Base-by-base conservation (phyloP, 2,329 filamentous ascomycete species). In the Phaeomoniella chlamydospora region DNA sequence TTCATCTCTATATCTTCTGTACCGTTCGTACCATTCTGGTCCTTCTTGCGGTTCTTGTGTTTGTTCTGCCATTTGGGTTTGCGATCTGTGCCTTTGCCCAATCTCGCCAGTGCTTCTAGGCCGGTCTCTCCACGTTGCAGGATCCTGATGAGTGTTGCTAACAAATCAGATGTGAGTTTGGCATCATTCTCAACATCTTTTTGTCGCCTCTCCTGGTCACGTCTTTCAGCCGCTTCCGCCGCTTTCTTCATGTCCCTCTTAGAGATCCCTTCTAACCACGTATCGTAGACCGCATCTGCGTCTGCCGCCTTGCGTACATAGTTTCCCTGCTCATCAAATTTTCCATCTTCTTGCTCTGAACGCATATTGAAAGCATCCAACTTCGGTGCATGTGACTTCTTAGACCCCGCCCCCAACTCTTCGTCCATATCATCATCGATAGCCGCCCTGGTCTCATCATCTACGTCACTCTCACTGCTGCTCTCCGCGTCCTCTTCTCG, bases 361-460 rank as follows among this genome's bases (percentile, higher is more conserved):
- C 74, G 77, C 68, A 98, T 82, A 52, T 98, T 96, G 68, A 98
- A 98, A 2, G 88, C 88, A 56, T 96, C 90, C 4, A 98, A 70
- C 54, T 90, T 84, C 2, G 90, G 90, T 2, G 90, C 90, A 56
- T 94, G 85, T 49, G 77, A 82, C 62, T 94, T 96, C 48, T 92
- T 80, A 2, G 82, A 81, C 11, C 90, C 90, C 2, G 84, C 79
- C 2, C 90, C 90, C 4, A 98, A 67, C 55, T 98, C 90, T 37
- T 87, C 80, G 46, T 94, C 90, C 12, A 94, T 53, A 13, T 75
- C 82, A 41, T 81, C 76, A 44, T 83, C 84, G 19, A 83, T 59
- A 33, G 75, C 76, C 17, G 83, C 86, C 33, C 74, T 61, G 41
- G 68, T 65, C 43, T 82, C 72, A 34, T 84, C 77, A n/a, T 73